Evolutionary conservation across 2,329 filamentous ascomycete genomes (phyloP).

Genomic region (Blastomyces parvus): DNA sequence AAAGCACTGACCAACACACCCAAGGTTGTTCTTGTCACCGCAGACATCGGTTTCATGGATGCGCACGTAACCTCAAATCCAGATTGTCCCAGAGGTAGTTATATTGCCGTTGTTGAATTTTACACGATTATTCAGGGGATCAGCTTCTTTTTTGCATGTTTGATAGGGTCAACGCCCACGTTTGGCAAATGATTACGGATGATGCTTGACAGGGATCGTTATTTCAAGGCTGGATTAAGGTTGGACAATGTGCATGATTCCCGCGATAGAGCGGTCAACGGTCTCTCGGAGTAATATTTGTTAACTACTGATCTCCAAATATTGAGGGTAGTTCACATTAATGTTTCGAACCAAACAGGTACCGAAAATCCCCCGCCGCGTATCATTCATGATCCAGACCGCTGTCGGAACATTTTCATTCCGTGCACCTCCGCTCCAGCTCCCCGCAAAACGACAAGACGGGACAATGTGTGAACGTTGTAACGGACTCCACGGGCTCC

Average conservation of each 20-base stretch:
- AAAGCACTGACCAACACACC: not conserved
- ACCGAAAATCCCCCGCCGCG: too few relatives aligned
- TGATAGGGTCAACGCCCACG: not conserved
- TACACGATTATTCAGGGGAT: not conserved
- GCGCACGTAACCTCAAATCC: not conserved
- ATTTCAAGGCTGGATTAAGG: not conserved
- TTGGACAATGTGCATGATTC: not conserved
- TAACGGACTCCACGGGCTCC: not conserved
- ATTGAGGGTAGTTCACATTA: not conserved
- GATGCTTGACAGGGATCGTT: not conserved
- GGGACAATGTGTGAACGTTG: too few relatives aligned
- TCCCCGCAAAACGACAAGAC: too few relatives aligned
- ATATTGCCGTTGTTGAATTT: not conserved
- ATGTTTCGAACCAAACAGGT: not conserved
- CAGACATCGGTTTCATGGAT: not conserved
- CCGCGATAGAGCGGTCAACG: not conserved
- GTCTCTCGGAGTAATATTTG: not conserved
- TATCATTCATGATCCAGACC: too few relatives aligned
- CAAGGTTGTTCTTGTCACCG: not conserved
- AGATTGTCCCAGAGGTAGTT: not conserved
- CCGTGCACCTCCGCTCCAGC: too few relatives aligned
- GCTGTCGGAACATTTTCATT: too few relatives aligned
- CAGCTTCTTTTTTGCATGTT: not conserved
- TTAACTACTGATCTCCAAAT: not conserved
- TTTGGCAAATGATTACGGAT: not conserved